These are phyloP conservation scores for Endothia cerciana DNA, from an alignment of 2,329 filamentous ascomycete species.

Conservation along the genomic window DNA sequence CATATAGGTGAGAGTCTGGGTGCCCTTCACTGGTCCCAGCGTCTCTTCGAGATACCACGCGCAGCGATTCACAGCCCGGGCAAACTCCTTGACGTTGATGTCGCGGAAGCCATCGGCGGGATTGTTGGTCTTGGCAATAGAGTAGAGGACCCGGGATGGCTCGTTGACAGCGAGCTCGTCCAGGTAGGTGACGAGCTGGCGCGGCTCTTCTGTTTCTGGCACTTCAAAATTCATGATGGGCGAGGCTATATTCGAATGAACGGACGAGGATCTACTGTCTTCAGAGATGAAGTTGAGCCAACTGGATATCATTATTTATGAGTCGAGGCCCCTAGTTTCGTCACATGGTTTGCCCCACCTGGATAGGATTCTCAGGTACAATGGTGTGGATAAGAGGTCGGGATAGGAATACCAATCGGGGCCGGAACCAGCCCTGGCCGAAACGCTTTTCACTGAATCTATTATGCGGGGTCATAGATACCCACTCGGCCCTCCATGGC, in stretches of 20 bases:
- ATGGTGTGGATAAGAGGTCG: not conserved
- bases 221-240: slow-evolving; percentile 2
- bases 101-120: slow-evolving; percentile 34
- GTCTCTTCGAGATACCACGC: slow-evolving; percentile 36
- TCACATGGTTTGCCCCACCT: not conserved
- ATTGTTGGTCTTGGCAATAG: slow-evolving; percentile 31
- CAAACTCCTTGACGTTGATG: slow-evolving; percentile 29
- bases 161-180: slow-evolving; percentile 33
- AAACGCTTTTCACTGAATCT: not conserved
- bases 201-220: slow-evolving; percentile 3
- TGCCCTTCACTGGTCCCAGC: slow-evolving; percentile 33
- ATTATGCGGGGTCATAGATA: not conserved
- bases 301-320: not conserved
- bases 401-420: not conserved
- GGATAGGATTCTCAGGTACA: not conserved
- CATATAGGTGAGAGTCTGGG: slow-evolving; percentile 37
- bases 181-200: slow-evolving; percentile 31
- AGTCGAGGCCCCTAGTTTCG: not conserved
- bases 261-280: not conserved
- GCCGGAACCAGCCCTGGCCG: not conserved
- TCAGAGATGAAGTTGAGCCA: not conserved
- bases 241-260: not conserved
- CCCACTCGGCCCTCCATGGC: not conserved
- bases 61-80: slow-evolving; percentile 34
- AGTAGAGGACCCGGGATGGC: slow-evolving; percentile 33